phyloP scores from a whole-genome alignment of 1,139 yeast genomes.

The Hansenula sp. region DNA sequence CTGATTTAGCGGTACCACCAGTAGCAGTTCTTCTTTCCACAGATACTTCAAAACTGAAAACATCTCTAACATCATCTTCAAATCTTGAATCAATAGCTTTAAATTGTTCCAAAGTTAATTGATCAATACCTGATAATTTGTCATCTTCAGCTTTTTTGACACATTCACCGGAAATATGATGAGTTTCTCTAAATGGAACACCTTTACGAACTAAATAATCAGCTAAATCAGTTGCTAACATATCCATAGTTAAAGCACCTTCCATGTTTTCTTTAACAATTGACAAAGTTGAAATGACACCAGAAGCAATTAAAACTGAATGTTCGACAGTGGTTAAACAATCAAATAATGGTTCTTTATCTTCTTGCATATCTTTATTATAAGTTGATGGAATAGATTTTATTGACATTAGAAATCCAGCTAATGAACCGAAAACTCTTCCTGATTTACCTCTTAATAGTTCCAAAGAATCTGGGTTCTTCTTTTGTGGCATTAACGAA shows the following conservation, averaged over 20 bases:
- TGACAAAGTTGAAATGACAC: conserved; percentile 81
- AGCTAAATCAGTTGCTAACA: conserved; percentile 98
- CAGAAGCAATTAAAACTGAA: conserved; percentile 90
- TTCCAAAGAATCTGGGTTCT: conserved; percentile 95
- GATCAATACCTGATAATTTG: conserved; percentile 73
- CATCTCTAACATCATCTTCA: conserved; percentile 71
- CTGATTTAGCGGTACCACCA: conserved; percentile 94
- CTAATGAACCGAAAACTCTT: conserved; percentile 88
- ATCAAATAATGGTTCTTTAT: conserved; percentile 95
- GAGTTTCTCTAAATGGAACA: conserved; percentile 98
- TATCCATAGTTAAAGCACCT: conserved; percentile 92
- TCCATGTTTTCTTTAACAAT: conserved; percentile 76
- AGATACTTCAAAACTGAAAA: conserved; percentile 86
- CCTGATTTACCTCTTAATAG: conserved; percentile 95
- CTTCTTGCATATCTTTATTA: conserved; percentile 98
- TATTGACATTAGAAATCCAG: conserved; percentile 94
- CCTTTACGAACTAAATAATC: conserved; percentile 97
- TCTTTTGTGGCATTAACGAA: conserved; percentile 98
- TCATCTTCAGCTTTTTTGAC: conserved; percentile 84
- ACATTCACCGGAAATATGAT: conserved; percentile 96
- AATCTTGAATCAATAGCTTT: conserved; percentile 77
- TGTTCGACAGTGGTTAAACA: conserved; percentile 87
- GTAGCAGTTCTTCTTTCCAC: conserved; percentile 96
- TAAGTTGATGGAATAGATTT: conserved; percentile 96
- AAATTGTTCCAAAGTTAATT: conserved; percentile 73